phyloP scores from a whole-genome alignment of 169 alveolate species.

The Plasmodium gaboni region DNA sequence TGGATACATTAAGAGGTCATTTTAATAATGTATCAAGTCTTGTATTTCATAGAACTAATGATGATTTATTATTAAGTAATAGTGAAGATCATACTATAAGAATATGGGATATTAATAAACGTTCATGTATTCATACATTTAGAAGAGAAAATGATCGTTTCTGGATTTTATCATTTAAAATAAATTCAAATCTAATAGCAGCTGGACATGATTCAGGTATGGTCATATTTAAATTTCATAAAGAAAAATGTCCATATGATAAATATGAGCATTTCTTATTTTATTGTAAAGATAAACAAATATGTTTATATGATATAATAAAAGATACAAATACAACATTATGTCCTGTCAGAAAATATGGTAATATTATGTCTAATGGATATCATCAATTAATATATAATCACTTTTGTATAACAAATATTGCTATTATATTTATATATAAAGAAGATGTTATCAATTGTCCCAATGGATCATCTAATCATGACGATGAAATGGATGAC shows the following conservation, averaged over 20 bases:
- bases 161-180: slow-evolving; percentile 92
- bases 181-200: slow-evolving; percentile 92
- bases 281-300: slow-evolving; percentile 86
- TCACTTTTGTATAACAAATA: slow-evolving; percentile 45
- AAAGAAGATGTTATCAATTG: slow-evolving; percentile 29
- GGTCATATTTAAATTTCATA: slow-evolving; percentile 91
- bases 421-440: slow-evolving; percentile 47
- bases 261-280: slow-evolving; percentile 80
- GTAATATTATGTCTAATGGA: slow-evolving; percentile 73
- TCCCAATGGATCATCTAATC: no score
- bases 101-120: slow-evolving; percentile 95
- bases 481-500: no score
- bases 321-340: slow-evolving; percentile 9
- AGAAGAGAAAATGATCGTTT: slow-evolving; percentile 95
- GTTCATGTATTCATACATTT: slow-evolving; percentile 90
- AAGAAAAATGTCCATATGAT: slow-evolving; percentile 87
- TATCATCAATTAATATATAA: slow-evolving; percentile 47
- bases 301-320: slow-evolving; percentile 84
- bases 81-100: slow-evolving; percentile 96
- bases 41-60: slow-evolving; percentile 93
- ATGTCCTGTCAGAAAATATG: slow-evolving; percentile 57
- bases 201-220: slow-evolving; percentile 96
- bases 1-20: slow-evolving; percentile 95
- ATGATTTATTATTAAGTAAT: slow-evolving; percentile 89
- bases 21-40: slow-evolving; percentile 95